Evolutionary conservation across 768 basidiomycete genomes (phyloP).

Genomic region (Boletus rufocinnamomeus): DNA sequence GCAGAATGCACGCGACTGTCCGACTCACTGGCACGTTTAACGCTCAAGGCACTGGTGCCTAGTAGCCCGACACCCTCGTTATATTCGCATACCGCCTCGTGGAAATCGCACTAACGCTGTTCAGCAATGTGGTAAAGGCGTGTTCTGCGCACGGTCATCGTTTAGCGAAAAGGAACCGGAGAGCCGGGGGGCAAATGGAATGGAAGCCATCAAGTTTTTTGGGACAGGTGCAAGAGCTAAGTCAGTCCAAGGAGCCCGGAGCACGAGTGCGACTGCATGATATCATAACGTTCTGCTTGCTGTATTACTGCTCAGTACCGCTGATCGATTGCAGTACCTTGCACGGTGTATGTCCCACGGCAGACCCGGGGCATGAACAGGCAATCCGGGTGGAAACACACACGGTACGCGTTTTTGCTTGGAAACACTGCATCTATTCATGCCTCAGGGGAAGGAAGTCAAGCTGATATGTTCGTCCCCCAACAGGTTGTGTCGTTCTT

Average conservation of each 20-base stretch:
- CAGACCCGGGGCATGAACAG: slow-evolving; percentile 1
- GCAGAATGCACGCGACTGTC: slow-evolving; percentile 7
- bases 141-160: slow-evolving; percentile 17
- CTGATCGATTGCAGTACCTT: slow-evolving; percentile 14
- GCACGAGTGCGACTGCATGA: background rate
- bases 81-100: slow-evolving; percentile 23
- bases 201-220: slow-evolving; percentile 3
- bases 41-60: slow-evolving; percentile 4
- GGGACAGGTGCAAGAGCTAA: background rate
- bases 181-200: slow-evolving; percentile 6
- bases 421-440: slow-evolving; percentile 22
- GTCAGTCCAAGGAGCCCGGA: background rate
- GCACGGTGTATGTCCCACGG: background rate
- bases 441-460: slow-evolving; percentile 9
- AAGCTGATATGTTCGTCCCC: slow-evolving; percentile 7
- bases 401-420: slow-evolving; percentile 21
- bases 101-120: slow-evolving; percentile 3
- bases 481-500: slow-evolving; percentile 5
- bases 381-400: slow-evolving; percentile 21
- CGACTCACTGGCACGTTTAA: slow-evolving; percentile 9
- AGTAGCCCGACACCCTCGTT: slow-evolving; percentile 15
- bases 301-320: slow-evolving; percentile 3
- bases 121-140: slow-evolving; percentile 18
- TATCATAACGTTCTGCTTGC: slow-evolving; percentile 7
- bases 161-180: slow-evolving; percentile 24